phyloP scores from a whole-genome alignment of 2,329 filamentous ascomycete species.

The Colletotrichum theobromicola region DNA sequence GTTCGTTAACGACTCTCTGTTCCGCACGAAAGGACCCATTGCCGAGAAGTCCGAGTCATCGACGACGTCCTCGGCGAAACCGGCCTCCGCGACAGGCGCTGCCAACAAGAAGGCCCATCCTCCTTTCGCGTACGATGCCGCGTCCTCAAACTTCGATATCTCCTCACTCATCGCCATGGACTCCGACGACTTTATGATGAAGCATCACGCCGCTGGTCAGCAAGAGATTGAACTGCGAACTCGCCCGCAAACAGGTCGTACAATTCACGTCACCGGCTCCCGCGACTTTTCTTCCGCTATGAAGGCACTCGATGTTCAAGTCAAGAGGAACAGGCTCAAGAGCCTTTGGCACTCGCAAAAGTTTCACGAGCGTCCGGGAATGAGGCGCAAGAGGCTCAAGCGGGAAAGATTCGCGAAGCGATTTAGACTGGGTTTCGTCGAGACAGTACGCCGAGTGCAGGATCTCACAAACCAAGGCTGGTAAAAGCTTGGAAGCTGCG shows the following conservation, averaged over 20 bases:
- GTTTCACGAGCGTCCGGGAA: constrained; percentile 76
- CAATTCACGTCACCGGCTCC: constrained; percentile 43
- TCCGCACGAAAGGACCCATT: not conserved
- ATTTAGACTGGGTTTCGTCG: constrained; percentile 73
- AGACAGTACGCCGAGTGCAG: constrained; percentile 67
- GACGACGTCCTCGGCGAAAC: not conserved
- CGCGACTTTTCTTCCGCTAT: constrained; percentile 53
- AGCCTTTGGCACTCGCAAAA: constrained; percentile 62
- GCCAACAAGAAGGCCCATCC: not conserved
- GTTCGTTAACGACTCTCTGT: not conserved
- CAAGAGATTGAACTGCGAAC: constrained; percentile 37
- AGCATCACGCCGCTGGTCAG: constrained; percentile 11
- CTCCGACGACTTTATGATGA: constrained; percentile 26
- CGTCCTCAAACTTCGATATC: constrained; percentile 32
- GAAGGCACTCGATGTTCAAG: constrained; percentile 41
- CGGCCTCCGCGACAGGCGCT: not conserved
- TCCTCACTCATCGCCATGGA: constrained; percentile 39
- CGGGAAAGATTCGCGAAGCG: constrained; percentile 71
- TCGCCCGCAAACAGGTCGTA: constrained; percentile 49
- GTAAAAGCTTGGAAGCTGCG: constrained; percentile 46
- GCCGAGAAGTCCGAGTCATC: not conserved
- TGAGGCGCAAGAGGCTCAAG: constrained; percentile 78
- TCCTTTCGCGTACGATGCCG: constrained; percentile 21
- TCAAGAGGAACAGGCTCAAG: constrained; percentile 61
- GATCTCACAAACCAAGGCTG: constrained; percentile 80